Conservation (phyloP, 495 filamentous ascomycete species). For the Aspergillus nidulans region DNA sequence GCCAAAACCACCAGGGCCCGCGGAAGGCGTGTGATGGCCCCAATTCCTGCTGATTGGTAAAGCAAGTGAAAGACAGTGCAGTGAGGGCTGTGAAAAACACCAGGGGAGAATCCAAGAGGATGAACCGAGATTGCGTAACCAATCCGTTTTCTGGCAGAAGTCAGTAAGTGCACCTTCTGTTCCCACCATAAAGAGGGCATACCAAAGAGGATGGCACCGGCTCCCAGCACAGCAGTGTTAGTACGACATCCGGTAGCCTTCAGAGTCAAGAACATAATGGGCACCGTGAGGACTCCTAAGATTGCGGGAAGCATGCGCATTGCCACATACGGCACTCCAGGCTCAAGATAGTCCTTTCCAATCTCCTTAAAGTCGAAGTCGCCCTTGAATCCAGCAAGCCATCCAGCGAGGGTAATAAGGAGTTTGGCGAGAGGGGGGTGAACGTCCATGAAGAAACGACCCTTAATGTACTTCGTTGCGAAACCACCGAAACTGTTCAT, state of each 20-base stretch:
- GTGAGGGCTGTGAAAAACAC: slow-evolving; percentile 93
- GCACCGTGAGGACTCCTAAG: slow-evolving; percentile 78
- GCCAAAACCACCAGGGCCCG: slow-evolving; percentile 96
- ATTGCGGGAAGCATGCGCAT: slow-evolving; percentile 93
- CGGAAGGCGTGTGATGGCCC: slow-evolving; percentile 82
- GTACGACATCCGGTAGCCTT: slow-evolving; percentile 89
- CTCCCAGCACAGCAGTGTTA: slow-evolving; percentile 72
- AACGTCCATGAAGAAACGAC: slow-evolving; percentile 98
- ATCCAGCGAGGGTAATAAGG: slow-evolving; percentile 90
- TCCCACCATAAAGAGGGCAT: slow-evolving; percentile 20
- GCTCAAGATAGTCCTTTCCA: slow-evolving; percentile 95
- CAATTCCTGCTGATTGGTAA: slow-evolving; percentile 94
- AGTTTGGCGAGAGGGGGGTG: slow-evolving; percentile 97
- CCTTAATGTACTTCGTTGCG: slow-evolving; percentile 97
- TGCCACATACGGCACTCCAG: slow-evolving; percentile 91
- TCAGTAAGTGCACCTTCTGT: slow-evolving; percentile 5
- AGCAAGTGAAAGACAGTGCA: slow-evolving; percentile 82
- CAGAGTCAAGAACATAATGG: slow-evolving; percentile 89
- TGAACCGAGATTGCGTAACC: slow-evolving; percentile 89
- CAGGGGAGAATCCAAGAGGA: slow-evolving; percentile 91
- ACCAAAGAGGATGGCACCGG: slow-evolving; percentile 88
- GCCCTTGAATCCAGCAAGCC: slow-evolving; percentile 91
- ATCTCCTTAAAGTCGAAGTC: slow-evolving; percentile 99
- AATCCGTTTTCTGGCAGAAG: slow-evolving; percentile 75
- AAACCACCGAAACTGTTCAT: slow-evolving; percentile 85